phyloP scores from a whole-genome alignment of 1,284 basidiomycete genomes.

The Fistulinella cinereoalba region DNA sequence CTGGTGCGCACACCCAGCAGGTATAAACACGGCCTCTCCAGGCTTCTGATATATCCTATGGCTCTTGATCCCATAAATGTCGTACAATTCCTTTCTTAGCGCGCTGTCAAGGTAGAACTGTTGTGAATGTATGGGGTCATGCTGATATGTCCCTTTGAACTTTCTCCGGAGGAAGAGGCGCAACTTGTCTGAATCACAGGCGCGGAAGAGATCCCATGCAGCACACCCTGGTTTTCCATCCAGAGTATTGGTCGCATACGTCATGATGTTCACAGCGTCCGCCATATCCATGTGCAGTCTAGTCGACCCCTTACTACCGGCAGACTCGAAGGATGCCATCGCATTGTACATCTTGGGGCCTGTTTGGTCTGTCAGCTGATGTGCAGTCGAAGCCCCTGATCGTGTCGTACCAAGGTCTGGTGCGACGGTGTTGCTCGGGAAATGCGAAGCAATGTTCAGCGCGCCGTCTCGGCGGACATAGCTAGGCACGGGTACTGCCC shows the following conservation, averaged over 20 bases:
- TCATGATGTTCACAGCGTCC: conserved; percentile 92
- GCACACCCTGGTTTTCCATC: conserved; percentile 77
- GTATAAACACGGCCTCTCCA: conserved; percentile 95
- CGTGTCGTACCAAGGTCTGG: conserved; percentile 75
- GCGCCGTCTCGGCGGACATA: conserved; percentile 88
- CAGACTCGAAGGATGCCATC: conserved; percentile 58
- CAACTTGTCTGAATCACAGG: conserved; percentile 78
- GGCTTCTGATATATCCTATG: conserved; percentile 86
- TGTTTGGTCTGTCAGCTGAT: conserved; percentile 38
- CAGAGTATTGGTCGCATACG: conserved; percentile 60
- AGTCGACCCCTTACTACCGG: conserved; percentile 78
- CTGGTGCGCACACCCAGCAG: conserved; percentile 94
- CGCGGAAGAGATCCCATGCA: conserved; percentile 89
- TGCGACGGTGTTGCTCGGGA: conserved; percentile 77
- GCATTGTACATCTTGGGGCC: conserved; percentile 84
- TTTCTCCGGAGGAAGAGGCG: conserved; percentile 68
- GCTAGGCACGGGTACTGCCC: conserved; percentile 82
- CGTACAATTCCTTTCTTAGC: conserved; percentile 66
- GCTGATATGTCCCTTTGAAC: conserved; percentile 49
- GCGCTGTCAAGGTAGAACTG: conserved; percentile 79
- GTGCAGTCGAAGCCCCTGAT: not conserved
- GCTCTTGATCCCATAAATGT: conserved; percentile 69
- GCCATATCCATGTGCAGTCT: conserved; percentile 96
- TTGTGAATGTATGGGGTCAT: conserved; percentile 92
- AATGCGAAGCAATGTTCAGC: conserved; percentile 84